phyloP scores from a whole-genome alignment of 495 filamentous ascomycete genomes.

The Daldinia concentrica region DNA sequence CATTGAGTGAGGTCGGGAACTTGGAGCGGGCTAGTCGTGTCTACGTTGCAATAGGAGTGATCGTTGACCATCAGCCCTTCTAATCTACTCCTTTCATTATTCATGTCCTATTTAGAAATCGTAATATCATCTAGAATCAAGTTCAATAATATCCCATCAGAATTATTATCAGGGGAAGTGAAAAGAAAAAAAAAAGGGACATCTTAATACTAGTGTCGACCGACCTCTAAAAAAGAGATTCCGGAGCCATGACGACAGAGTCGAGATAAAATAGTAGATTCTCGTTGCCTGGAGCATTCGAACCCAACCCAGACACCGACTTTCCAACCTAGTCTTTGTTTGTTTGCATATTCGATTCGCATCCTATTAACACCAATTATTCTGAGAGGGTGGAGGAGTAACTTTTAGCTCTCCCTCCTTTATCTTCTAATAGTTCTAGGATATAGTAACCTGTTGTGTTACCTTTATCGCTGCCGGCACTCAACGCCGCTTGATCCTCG shows the following conservation, averaged over 20 bases:
- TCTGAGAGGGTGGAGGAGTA: not conserved
- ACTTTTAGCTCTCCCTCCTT: not conserved
- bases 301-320: not conserved
- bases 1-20: constrained; percentile 17
- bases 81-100: constrained; percentile 1
- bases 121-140: not conserved
- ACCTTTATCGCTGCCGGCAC: constrained; percentile 8
- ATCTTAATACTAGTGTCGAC: not conserved
- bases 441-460: constrained; percentile 24
- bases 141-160: not conserved
- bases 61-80: not conserved
- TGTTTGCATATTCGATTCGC: constrained; percentile 6
- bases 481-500: constrained; percentile 6
- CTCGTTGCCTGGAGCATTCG: constrained; percentile 16
- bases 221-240: not conserved
- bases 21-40: not conserved
- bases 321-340: constrained; percentile 24
- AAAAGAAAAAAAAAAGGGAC: not conserved
- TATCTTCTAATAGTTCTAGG: constrained; percentile 8
- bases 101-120: constrained; percentile 8
- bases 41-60: constrained; percentile 14
- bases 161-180: not conserved
- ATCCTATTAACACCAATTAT: constrained; percentile 2
- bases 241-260: constrained; percentile 30
- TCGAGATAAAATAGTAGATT: constrained; percentile 21